A percentile compares a stretch with the other conserved stretches of the same genome.
Conservation (phyloP, 768 basidiomycete species). For the Podaxis pistillaris region DNA sequence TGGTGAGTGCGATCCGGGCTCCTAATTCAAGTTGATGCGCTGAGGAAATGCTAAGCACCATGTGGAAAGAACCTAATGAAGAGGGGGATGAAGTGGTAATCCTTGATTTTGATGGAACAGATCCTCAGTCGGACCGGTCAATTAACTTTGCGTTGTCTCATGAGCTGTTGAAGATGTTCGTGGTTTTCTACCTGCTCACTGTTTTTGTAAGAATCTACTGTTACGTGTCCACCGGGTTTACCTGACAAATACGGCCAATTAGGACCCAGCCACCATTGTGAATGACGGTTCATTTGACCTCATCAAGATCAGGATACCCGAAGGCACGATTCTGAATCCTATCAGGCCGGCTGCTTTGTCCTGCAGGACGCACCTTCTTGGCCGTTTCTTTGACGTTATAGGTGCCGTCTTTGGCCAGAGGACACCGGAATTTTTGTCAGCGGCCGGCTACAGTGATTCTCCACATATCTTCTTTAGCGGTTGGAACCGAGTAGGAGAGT, state of each 20-base stretch:
- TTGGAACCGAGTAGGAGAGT: slow-evolving; percentile 24
- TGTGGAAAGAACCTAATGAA: slow-evolving; percentile 24
- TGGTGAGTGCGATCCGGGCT: slow-evolving; percentile 10
- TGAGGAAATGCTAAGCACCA: slow-evolving; percentile 17
- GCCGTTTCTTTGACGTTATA: slow-evolving; percentile 27
- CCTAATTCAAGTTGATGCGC: background rate
- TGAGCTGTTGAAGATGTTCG: slow-evolving; percentile 25
- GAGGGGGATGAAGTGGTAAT: slow-evolving; percentile 22
- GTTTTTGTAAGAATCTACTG: slow-evolving; percentile 19
- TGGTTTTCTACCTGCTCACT: slow-evolving; percentile 26
- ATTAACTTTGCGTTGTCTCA: slow-evolving; percentile 24
- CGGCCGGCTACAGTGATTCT: slow-evolving; percentile 28
- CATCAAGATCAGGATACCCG: slow-evolving; percentile 26
- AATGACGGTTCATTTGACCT: slow-evolving; percentile 31
- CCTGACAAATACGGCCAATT: no score
- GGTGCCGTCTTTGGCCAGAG: slow-evolving; percentile 27
- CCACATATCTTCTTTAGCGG: slow-evolving; percentile 31
- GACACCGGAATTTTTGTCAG: slow-evolving; percentile 26
- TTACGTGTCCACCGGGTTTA: background rate
- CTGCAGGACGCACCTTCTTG: slow-evolving; percentile 28
- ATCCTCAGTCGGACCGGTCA: slow-evolving; percentile 23
- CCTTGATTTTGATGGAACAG: slow-evolving; percentile 30
- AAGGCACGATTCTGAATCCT: slow-evolving; percentile 28
- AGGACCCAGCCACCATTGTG: slow-evolving; percentile 27
- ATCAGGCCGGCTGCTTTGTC: slow-evolving; percentile 28